These are phyloP conservation scores for Pyrus betulifolia DNA, from an alignment of 306 rosid species.

Conservation along the genomic window DNA sequence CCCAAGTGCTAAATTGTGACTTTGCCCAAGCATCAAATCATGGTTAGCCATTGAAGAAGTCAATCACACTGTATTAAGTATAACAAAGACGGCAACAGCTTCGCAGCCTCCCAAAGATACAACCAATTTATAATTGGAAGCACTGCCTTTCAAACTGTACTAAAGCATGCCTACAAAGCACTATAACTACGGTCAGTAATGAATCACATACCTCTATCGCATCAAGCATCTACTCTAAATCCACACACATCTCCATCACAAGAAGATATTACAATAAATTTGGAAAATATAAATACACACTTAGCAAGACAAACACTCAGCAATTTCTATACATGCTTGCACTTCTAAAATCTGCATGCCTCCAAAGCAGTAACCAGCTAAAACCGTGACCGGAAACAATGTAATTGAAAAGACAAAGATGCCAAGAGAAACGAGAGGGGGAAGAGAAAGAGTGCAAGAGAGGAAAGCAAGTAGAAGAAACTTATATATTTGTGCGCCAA, in stretches of 20 bases:
- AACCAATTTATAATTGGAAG: constrained; percentile 9
- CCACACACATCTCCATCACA: constrained; percentile 1
- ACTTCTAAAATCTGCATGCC: not conserved
- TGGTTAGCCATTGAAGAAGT: constrained; percentile 56
- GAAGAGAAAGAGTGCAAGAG: not conserved
- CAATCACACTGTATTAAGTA: constrained; percentile 4
- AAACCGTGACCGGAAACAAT: not conserved
- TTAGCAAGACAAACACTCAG: not conserved
- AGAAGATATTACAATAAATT: not conserved
- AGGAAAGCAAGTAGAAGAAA: not conserved
- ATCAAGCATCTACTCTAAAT: constrained; percentile 3
- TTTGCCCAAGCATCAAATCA: constrained; percentile 67
- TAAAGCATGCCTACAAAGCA: constrained; percentile 33
- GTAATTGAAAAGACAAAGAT: not conserved
- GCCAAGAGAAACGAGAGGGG: not conserved
- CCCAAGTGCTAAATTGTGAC: constrained; percentile 51
- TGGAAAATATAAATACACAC: not conserved
- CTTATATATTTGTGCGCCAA: not conserved
- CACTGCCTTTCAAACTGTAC: constrained; percentile 1
- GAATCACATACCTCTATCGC: constrained; percentile 3
- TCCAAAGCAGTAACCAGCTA: not conserved
- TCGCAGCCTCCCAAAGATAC: constrained; percentile 23
- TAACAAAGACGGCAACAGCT: not conserved
- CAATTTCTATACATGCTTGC: not conserved
- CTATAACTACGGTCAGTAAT: constrained; percentile 16